Base-by-base conservation (phyloP, 495 filamentous ascomycete genomes). In the Tuber calosporum region DNA sequence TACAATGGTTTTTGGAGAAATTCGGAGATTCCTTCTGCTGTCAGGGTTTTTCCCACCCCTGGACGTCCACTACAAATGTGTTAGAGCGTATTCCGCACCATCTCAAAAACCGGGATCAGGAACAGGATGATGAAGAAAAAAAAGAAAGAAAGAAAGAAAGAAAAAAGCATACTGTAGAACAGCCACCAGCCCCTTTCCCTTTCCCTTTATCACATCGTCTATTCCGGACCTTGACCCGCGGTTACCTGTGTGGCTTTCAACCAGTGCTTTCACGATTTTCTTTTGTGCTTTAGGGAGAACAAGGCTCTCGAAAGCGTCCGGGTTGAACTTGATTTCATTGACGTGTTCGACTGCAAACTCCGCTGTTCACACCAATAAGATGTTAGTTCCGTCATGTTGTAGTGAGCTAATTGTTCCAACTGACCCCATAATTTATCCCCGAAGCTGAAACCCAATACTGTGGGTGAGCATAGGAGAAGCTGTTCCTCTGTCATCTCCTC, bases 31-130 rank as follows among this genome's bases (percentile, higher is more conserved):
- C 91, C 90, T 79, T 96, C 93, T 5, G 92, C 93, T 0, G 93
- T 96, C 4, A 97, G 85, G 0, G 93, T 96, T 84, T 97, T 97
- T 67, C 93, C 93, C 1, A 92, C 93, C 37, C 93, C 92, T 0
- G 92, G 92, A 20, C 93, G 92, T 0, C 93, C 93, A 83, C 83
- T 84, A 62, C 36, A 15, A 38, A 72, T 11, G 66, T 70, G 67
- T 83, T 62, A 81, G 75, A 62, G 53, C n/a, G 2, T 0, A 1
- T 26, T 62, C 53, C 53, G 26, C 26, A 62, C 53, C 53, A 58
- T 58, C 53, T n/a, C 53, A 58, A 58, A 58, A 58, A 30, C 11
- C 26, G n/a, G 30, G n/a, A 30, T 30, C 53, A n/a, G n/a, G 48
- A 69, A 42, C 11, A n/a, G 40, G 22, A n/a, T n/a, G n/a, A n/a